Evolutionary conservation across 75 land plant species (phyloP).

Genomic region (Selaginella tamariscina): DNA sequence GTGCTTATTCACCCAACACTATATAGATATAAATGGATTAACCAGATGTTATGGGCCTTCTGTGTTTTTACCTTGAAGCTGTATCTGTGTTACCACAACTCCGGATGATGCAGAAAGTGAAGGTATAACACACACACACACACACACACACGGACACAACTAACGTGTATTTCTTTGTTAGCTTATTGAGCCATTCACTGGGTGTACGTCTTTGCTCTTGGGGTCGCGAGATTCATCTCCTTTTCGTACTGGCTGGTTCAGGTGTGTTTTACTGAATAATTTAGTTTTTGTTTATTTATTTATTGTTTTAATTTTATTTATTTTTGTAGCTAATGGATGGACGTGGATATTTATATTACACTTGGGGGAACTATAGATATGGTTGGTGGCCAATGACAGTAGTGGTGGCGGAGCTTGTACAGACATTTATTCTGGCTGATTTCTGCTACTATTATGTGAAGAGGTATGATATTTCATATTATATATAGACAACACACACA

Average conservation of each 20-base stretch:
- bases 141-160: no score
- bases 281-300: no score
- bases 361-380: neutral
- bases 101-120: neutral
- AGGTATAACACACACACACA: no score
- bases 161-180: neutral
- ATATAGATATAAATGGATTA: neutral
- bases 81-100: neutral
- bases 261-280: no score
- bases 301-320: no score
- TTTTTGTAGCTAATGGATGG: conserved; percentile 4
- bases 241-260: neutral
- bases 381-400: conserved; percentile 15
- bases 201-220: neutral
- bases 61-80: neutral
- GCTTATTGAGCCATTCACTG: neutral
- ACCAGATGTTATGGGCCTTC: neutral
- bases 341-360: neutral
- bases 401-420: conserved; percentile 16
- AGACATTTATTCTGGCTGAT: conserved; percentile 19
- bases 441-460: conserved; percentile 26
- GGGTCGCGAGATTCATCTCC: neutral
- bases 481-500: no score
- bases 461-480: no score
- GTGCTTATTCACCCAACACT: neutral